Evolutionary conservation across 192 early-diverging fungal species (phyloP), one percentile per base, ranked within the genome.

Genomic region (Coemansia sp.): DNA sequence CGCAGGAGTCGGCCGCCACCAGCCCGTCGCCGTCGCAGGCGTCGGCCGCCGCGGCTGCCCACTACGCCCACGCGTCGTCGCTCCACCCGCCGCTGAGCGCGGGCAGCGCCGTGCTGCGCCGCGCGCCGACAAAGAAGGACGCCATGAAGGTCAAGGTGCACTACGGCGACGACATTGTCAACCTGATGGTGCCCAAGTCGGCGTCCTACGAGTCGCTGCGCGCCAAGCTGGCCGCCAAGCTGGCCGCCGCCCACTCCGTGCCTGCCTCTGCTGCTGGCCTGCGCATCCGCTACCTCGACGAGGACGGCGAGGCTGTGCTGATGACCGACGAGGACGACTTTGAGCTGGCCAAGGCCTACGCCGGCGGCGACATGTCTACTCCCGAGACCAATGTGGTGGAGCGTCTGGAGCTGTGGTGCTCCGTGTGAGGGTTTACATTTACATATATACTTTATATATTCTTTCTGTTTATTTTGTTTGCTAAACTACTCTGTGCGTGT

Each of bases 271-370:
- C 35, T 1, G 26, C 38, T 18, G 17, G 51, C 9, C 54, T 92
- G 43, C 74, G 79, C 22, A 64, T 96, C 23, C 83, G 87, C 57
- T 96, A 94, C 65, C 83, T 83, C 65, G 94, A 96, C 51, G 90
- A 92, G 60, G 91, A 92, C 37, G 83, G 82, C 27, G 86, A 88
- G 60, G 78, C 89, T 65, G 83, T 94, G n/a, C 67, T 86, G 33
- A 89, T 96, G 83, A 86, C 86, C 22, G 92, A 95, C 65, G 85
- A 96, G 26, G 94, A 94, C 32, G 94, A 96, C 68, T 84, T 88
- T 60, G 80, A 88, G 43, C 82, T 92, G 65, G 85, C 85, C 33
- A 81, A 81, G 56, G 80, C 77, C 13, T 76, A 77, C 32, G 71
- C 74, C 40, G 67, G 75, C 26, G 69, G 76, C 7, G 78, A 84